A percentile compares a stretch with the other conserved stretches of the same genome.
phyloP scores from a whole-genome alignment of 2,329 filamentous ascomycete species.

The Aspergillus fructus region DNA sequence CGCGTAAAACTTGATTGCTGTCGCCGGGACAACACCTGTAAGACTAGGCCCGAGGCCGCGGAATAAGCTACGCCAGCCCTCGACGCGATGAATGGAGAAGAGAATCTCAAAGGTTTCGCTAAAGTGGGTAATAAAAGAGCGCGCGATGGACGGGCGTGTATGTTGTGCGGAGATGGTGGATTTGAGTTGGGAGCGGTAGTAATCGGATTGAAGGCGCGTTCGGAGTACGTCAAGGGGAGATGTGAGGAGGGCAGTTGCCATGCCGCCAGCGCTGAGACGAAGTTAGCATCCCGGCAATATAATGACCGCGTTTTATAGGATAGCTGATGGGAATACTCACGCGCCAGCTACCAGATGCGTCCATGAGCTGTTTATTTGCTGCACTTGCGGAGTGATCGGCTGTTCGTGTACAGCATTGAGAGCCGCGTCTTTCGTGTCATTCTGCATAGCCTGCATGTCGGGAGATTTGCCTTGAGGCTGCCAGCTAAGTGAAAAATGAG shows the following conservation, averaged over 20 bases:
- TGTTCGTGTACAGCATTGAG: constrained; percentile 6
- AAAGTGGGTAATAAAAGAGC: constrained; percentile 59
- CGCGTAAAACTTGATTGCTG: constrained; percentile 40
- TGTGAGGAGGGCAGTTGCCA: constrained; percentile 85
- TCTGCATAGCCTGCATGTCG: constrained; percentile 11
- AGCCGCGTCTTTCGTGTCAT: constrained; percentile 11
- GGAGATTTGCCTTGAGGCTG: neutral
- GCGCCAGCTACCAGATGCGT: constrained; percentile 35
- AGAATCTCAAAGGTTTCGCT: constrained; percentile 37
- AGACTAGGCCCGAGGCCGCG: constrained; percentile 39
- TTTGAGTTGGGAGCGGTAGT: constrained; percentile 75
- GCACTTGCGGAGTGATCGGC: constrained; percentile 9
- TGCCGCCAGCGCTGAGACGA: constrained; percentile 59
- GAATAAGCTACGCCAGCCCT: constrained; percentile 40
- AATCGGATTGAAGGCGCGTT: constrained; percentile 91
- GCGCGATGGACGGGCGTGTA: constrained; percentile 48
- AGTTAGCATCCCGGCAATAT: neutral
- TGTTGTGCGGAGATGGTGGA: constrained; percentile 58
- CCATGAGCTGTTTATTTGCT: constrained; percentile 21
- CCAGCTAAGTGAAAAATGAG: neutral
- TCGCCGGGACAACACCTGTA: constrained; percentile 40
- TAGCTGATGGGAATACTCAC: constrained; percentile 22
- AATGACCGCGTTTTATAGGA: neutral
- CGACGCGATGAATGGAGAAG: constrained; percentile 35
- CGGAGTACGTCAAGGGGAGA: constrained; percentile 97